Percentiles rank a stretch among this genome's conserved stretches.
Evolutionary conservation across 2,329 filamentous ascomycete genomes (phyloP).

Genomic region (Chrysoporthe deuterocubensis): DNA sequence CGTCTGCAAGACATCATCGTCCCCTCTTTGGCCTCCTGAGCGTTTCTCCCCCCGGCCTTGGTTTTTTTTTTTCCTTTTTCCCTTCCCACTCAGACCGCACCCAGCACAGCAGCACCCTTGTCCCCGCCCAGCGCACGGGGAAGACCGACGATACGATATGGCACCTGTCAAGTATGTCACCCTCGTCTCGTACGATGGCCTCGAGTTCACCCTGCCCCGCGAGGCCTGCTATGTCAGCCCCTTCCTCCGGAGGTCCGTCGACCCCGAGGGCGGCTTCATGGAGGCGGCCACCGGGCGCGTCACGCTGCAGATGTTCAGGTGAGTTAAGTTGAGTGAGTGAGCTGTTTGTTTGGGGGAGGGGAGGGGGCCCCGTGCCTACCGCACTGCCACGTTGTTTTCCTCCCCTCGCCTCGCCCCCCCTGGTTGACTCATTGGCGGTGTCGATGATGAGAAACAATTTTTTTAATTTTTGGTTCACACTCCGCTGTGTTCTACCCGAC

Average conservation of each 20-base stretch:
- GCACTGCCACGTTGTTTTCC: constrained; percentile 13
- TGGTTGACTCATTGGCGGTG: constrained; percentile 14
- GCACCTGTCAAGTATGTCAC: constrained; percentile 70
- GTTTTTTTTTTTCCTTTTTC: background rate
- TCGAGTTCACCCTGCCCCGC: constrained; percentile 75
- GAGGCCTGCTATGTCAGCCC: constrained; percentile 72
- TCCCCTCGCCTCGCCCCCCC: constrained; percentile 12
- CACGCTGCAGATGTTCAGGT: constrained; percentile 76
- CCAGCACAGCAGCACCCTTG: background rate
- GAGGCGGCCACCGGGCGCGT: constrained; percentile 70
- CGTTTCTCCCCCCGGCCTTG: background rate
- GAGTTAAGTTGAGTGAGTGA: constrained; percentile 38
- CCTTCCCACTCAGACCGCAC: background rate
- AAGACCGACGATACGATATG: background rate
- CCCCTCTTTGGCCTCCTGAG: background rate
- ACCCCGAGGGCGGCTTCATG: constrained; percentile 67
- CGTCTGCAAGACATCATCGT: background rate
- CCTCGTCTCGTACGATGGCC: constrained; percentile 75
- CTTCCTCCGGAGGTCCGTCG: constrained; percentile 75
- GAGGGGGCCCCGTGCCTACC: too few species aligned
- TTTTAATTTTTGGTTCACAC: constrained; percentile 26
- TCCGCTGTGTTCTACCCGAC: constrained; percentile 52
- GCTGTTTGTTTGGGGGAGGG: too few species aligned
- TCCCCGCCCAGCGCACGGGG: background rate
- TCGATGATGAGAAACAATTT: constrained; percentile 43